Evolutionary conservation across 2,329 filamentous ascomycete species (phyloP), one percentile per base, ranked within the genome.

Genomic region (Fusarium keratoplasticum): DNA sequence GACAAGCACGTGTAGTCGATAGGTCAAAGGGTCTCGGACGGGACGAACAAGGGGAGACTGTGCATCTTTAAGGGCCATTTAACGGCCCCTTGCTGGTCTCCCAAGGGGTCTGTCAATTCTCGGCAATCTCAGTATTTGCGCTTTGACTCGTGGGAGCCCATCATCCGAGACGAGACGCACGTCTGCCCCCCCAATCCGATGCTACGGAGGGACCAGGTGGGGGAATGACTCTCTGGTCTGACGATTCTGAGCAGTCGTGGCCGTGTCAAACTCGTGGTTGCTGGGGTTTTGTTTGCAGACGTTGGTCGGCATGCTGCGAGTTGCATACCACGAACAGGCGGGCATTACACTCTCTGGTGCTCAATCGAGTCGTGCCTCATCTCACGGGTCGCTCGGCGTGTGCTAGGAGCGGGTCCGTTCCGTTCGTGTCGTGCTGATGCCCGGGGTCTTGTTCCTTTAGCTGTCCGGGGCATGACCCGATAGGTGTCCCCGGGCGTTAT

Each of bases 91-190:
- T 42, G 38, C 29, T 31, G 29, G 29, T 31, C 29, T 31, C 29
- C 29, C 29, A 40, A 70, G 65, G 47, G 44, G 57, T 25, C 22
- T 59, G 60, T 42, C 38, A 63, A 52, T 35, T 71, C 64, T 71
- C 69, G 67, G 63, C 61, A 71, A 71, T 71, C 69, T 71, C 35
- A 54, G 44, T 27, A 31, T 54, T 54, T 71, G 63, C 69, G 69
- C 69, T 71, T 71, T 67, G 69, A 71, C 69, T 64, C 27, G 67
- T 58, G 47, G 47, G 47, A 70, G 66, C 38, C 36, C 40, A 69
- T 69, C 58, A 40, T 63, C 47, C 47, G 61, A 55, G 61, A 64
- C 55, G 61, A 52, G 25, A 52, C 47, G 47, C 61, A 58, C 38
- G 35, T 64, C 54, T 35, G 27, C 35, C 35, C 50, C 50, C 38